These are phyloP conservation scores for Ceratocystis cacaofunesta DNA, from an alignment of 2,329 filamentous ascomycete genomes.

Conservation along the genomic window DNA sequence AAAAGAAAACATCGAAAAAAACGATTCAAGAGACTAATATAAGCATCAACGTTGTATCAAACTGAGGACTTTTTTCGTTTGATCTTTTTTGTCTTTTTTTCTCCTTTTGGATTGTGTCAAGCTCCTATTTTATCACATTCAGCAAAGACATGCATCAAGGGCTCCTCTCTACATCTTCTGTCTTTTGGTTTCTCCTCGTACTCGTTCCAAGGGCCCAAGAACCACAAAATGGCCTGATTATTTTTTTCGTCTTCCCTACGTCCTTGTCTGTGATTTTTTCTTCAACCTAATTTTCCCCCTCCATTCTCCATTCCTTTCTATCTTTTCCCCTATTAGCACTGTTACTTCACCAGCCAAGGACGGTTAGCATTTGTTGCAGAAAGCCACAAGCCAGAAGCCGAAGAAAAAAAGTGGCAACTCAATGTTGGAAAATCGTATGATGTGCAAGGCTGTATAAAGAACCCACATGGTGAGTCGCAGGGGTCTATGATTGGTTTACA, in stretches of 20 bases:
- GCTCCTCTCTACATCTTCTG: not conserved
- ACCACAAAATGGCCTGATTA: not conserved
- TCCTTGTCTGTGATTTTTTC: not conserved
- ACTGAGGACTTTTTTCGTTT: not conserved
- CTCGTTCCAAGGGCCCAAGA: not conserved
- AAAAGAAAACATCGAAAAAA: not conserved
- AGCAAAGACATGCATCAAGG: not conserved
- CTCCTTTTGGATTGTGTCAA: not conserved
- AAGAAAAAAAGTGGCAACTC: constrained; percentile 18
- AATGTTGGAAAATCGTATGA: constrained; percentile 26
- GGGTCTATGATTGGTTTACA: constrained; percentile 11
- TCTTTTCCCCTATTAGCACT: not conserved
- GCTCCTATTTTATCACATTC: not conserved
- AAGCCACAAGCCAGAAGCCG: constrained; percentile 17
- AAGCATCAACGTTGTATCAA: not conserved
- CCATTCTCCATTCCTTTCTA: not conserved
- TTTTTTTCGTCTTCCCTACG: not conserved
- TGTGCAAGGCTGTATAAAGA: constrained; percentile 26
- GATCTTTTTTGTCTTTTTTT: not conserved
- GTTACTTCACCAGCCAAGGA: not conserved
- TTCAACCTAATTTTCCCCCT: not conserved
- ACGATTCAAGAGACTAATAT: not conserved
- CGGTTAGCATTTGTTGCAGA: not conserved
- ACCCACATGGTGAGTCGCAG: constrained; percentile 6
- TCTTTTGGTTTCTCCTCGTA: not conserved